phyloP scores from a whole-genome alignment of 495 filamentous ascomycete genomes.

The Aspergillus steynii region DNA sequence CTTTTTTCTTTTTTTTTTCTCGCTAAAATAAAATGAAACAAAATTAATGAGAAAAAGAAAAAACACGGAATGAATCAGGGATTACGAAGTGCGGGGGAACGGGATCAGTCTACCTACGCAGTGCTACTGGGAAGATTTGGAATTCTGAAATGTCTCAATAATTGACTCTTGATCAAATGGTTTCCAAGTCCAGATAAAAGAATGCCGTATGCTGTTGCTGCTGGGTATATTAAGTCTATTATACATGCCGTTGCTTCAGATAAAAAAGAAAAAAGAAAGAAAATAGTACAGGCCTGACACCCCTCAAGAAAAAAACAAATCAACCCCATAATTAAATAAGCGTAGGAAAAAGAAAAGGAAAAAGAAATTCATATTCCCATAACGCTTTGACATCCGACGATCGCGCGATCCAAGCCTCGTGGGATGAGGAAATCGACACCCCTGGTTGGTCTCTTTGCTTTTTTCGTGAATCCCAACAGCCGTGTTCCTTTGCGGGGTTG shows the following conservation, averaged over 20 bases:
- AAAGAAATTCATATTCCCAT: constrained; percentile 11
- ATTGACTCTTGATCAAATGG: neutral
- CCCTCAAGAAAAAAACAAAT: constrained; percentile 17
- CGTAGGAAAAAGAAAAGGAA: neutral
- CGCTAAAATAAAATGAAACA: too few relatives aligned
- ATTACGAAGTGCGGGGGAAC: neutral
- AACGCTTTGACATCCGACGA: constrained; percentile 17
- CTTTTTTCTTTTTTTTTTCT: neutral
- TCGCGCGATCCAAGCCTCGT: constrained; percentile 6
- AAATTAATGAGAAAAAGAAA: neutral
- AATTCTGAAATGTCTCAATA: neutral
- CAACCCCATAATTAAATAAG: constrained; percentile 16
- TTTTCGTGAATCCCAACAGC: neutral
- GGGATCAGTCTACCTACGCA: neutral
- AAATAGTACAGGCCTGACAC: constrained; percentile 13
- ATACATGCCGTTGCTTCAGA: constrained; percentile 42
- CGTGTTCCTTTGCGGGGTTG: constrained; percentile 19
- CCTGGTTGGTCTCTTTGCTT: neutral
- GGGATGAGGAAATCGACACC: neutral
- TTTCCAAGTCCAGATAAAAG: constrained; percentile 7
- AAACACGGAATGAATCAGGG: neutral
- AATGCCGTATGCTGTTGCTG: constrained; percentile 32
- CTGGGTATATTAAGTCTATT: constrained; percentile 52
- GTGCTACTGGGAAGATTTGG: neutral
- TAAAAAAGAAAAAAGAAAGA: constrained; percentile 18